Percentiles rank a stretch among this genome's conserved stretches.
phyloP scores from a whole-genome alignment of 805 yeast species.

The Hanseniaspora vineae region DNA sequence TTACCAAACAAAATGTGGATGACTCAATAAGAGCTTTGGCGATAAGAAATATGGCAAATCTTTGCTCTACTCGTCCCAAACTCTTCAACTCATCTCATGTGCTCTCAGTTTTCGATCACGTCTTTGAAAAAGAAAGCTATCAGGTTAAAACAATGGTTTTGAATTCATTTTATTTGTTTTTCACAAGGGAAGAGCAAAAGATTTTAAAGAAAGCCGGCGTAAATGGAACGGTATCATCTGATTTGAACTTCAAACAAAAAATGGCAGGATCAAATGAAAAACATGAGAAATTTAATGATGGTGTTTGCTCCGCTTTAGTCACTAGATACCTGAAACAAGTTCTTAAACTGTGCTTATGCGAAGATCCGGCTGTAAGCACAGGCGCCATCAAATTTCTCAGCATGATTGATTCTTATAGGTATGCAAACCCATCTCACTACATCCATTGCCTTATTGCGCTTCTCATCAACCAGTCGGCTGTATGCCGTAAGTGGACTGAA shows the following conservation, averaged over 20 bases:
- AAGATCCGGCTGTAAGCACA: slow-evolving; percentile 33
- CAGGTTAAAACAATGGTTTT: slow-evolving; percentile 39
- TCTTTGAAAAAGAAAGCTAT: slow-evolving; percentile 27
- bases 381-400: slow-evolving; percentile 43
- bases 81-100: slow-evolving; percentile 49
- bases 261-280: slow-evolving; percentile 35
- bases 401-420: slow-evolving; percentile 48
- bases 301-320: slow-evolving; percentile 60
- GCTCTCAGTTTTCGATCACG: slow-evolving; percentile 37
- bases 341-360: slow-evolving; percentile 34
- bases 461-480: slow-evolving; percentile 36
- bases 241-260: slow-evolving; percentile 29
- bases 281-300: slow-evolving; percentile 42
- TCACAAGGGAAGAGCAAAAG: slow-evolving; percentile 41
- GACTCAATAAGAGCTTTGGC: slow-evolving; percentile 36
- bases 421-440: slow-evolving; percentile 60
- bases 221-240: slow-evolving; percentile 25
- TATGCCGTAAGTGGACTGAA: slow-evolving; percentile 35
- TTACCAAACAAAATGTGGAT: slow-evolving; percentile 30
- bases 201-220: slow-evolving; percentile 30
- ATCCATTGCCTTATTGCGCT: slow-evolving; percentile 61
- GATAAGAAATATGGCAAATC: slow-evolving; percentile 39
- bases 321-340: slow-evolving; percentile 45
- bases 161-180: slow-evolving; percentile 44
- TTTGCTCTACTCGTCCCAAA: slow-evolving; percentile 53